Evolutionary conservation across 371 early-diverging fungal species (phyloP), one percentile per base, ranked within the genome.

Genomic region (Chytridium lagenaria): DNA sequence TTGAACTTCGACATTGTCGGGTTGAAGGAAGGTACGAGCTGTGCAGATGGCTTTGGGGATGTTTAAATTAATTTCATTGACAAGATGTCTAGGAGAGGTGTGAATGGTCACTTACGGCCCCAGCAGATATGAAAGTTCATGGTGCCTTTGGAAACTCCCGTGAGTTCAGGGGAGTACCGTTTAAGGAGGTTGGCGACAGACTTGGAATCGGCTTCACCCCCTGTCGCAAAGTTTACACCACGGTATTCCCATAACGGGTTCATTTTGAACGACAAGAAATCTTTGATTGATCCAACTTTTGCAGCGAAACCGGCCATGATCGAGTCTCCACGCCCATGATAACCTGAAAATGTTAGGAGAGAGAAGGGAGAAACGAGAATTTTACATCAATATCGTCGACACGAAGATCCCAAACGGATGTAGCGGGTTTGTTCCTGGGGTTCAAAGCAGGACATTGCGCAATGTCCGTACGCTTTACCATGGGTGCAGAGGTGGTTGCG

Each of bases 191-290:
- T 55, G 2, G 66, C 72, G 23, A 71, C 49, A 3, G 55, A 52
- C 26, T 31, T 50, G 65, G 52, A 52, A 34, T 71, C 72, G 39
- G 3, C 28, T 52, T 71, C 72, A 16, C 72, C 72, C 1, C 72
- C 72, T 7, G 70, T 69, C 7, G 72, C 72, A 40, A 71, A 66
- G 72, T 71, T 71, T 34, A 39, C 65, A 23, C 72, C 72, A 2
- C 70, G 55, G 50, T 63, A 70, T 40, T 70, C 71, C 34, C 2
- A 36, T 12, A 70, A 33, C 5, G 71, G 64, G 38, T 63, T 44
- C 1, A 2, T 40, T 5, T 15, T 55, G 59, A 55, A 51, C 26
- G 2, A 61, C 30, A 61, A 51, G 2, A 66, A 31, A 3, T 52
- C 22, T 22, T 23, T 51, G 5, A 33, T 7, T 1, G 33, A 23